phyloP scores from a whole-genome alignment of 257 asterid genomes.

The Petunia axillaris region DNA sequence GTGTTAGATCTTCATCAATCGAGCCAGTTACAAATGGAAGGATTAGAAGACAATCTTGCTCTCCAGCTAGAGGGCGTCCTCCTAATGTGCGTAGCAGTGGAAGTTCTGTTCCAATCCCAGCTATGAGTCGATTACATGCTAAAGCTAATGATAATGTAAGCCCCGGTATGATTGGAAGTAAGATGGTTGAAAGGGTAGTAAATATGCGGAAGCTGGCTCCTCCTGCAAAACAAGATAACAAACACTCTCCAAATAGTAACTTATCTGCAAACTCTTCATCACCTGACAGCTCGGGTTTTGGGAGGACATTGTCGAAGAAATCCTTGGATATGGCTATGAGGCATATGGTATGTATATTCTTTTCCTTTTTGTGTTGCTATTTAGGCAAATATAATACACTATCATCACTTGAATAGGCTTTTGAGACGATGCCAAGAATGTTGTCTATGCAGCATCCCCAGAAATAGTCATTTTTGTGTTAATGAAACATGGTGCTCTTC shows the following conservation, averaged over 20 bases:
- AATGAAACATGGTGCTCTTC: neutral
- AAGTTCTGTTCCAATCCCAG: constrained; percentile 37
- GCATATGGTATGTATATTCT: constrained; percentile 38
- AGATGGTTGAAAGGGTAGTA: constrained; percentile 41
- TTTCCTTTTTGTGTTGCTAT: neutral
- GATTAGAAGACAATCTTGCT: constrained; percentile 36
- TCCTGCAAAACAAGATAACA: constrained; percentile 34
- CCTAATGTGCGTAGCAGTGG: constrained; percentile 29
- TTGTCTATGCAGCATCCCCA: neutral
- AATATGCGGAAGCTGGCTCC: constrained; percentile 40
- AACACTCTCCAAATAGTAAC: constrained; percentile 25
- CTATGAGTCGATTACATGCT: constrained; percentile 33
- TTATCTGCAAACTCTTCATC: constrained; percentile 32
- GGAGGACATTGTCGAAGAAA: constrained; percentile 37
- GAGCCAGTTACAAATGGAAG: constrained; percentile 36
- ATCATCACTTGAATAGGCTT: neutral
- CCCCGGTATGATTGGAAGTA: constrained; percentile 35
- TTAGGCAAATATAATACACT: neutral
- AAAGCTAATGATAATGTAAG: constrained; percentile 32
- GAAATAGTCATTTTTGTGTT: neutral
- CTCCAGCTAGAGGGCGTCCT: constrained; percentile 30
- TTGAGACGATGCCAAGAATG: neutral
- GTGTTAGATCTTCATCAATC: constrained; percentile 30
- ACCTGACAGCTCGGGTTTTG: constrained; percentile 36
- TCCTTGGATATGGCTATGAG: constrained; percentile 43